phyloP scores from a whole-genome alignment of 192 early-diverging fungal genomes.

The Podila minutissima region DNA sequence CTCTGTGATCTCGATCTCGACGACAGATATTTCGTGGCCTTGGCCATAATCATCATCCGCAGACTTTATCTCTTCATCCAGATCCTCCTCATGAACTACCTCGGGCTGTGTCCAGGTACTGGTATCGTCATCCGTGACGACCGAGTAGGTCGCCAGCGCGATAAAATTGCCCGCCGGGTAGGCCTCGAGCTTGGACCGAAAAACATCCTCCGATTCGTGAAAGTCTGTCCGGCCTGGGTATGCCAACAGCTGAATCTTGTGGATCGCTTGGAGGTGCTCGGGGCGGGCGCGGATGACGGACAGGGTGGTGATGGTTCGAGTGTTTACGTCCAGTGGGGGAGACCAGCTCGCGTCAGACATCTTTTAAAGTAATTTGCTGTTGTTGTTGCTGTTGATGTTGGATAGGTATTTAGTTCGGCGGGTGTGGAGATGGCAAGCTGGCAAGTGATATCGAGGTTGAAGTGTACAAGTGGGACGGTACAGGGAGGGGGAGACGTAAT shows the following conservation, averaged over 20 bases:
- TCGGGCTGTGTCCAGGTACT: conserved; percentile 13
- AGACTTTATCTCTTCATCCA: conserved; percentile 1
- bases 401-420: not conserved
- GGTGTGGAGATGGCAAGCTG: not conserved
- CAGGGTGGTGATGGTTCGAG: conserved; percentile 16
- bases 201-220: conserved; percentile 36
- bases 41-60: not conserved
- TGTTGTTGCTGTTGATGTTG: not conserved
- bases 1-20: conserved; percentile 32
- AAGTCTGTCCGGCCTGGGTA: conserved; percentile 19
- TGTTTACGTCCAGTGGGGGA: conserved; percentile 34
- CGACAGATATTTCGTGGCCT: conserved; percentile 9
- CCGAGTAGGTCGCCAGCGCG: conserved; percentile 32
- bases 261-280: conserved; percentile 25
- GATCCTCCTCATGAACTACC: not conserved
- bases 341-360: conserved; percentile 33
- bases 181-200: conserved; percentile 24
- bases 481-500: not conserved
- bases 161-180: conserved; percentile 50
- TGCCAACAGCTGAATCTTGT: conserved; percentile 31
- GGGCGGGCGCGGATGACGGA: conserved; percentile 23
- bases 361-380: not conserved
- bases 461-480: too few species aligned
- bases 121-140: conserved; percentile 39
- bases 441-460: too few species aligned